Conservation (phyloP, 78 protist species). For the Thecamonas trahens region DNA sequence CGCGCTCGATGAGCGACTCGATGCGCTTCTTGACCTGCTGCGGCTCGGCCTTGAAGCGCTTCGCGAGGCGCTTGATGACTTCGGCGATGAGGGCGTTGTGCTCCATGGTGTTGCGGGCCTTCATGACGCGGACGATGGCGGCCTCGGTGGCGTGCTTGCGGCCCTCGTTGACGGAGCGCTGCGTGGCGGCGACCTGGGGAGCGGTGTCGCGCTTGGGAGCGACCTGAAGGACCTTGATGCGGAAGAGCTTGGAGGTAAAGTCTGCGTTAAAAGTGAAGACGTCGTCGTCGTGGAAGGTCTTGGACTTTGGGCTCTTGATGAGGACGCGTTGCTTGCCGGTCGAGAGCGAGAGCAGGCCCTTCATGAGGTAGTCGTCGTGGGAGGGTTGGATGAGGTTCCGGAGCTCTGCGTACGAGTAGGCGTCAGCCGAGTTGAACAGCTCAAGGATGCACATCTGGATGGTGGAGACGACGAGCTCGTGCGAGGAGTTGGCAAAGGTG, state of each 20-base stretch:
- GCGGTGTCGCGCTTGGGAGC: too few species aligned
- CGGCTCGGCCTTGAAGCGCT: conserved; percentile 62
- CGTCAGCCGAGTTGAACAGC: conserved; percentile 20
- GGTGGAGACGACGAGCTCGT: conserved; percentile 40
- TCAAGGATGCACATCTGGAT: conserved; percentile 40
- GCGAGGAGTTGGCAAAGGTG: conserved; percentile 21
- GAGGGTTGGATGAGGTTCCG: too few species aligned
- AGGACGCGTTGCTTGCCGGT: conserved; percentile 12
- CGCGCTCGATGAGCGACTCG: conserved; percentile 59
- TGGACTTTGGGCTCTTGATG: not conserved
- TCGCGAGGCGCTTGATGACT: conserved; percentile 41
- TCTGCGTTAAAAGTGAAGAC: conserved; percentile 22
- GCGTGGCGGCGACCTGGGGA: too few species aligned
- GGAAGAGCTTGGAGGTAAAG: conserved; percentile 18
- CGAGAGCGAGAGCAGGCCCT: conserved; percentile 46
- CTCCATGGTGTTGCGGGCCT: too few species aligned
- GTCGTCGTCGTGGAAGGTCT: conserved; percentile 26
- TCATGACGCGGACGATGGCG: too few species aligned
- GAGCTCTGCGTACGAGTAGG: conserved; percentile 9
- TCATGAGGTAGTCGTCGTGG: conserved; percentile 31
- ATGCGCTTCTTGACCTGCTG: conserved; percentile 56
- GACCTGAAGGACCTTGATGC: conserved; percentile 37
- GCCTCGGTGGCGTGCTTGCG: too few species aligned
- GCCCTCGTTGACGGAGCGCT: too few species aligned
- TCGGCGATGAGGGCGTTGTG: too few species aligned